phyloP scores from a whole-genome alignment of 225 moss, liverwort and hornwort genomes.

The Antitrichia curtipendula region DNA sequence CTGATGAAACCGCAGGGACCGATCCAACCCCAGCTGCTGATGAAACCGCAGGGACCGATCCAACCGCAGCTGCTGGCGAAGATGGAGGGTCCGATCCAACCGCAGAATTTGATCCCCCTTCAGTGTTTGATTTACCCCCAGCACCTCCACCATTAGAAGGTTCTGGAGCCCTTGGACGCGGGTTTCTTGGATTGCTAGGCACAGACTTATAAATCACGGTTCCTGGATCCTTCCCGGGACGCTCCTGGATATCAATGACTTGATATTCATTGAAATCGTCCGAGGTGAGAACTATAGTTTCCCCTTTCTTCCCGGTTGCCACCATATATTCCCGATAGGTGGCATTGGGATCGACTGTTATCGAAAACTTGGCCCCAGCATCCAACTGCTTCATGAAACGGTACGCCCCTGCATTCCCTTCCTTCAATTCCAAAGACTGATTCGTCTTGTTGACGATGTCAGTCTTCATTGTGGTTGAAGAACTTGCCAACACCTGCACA shows the following conservation, averaged over 20 bases:
- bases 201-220: not conserved
- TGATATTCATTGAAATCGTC: not conserved
- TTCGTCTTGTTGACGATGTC: not conserved
- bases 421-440: not conserved
- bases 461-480: not conserved
- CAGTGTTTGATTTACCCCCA: not conserved
- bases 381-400: not conserved
- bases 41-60: too few species aligned
- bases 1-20: not conserved
- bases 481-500: not conserved
- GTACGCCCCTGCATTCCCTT: slow-evolving; percentile 5
- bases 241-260: not conserved
- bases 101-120: not conserved
- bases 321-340: slow-evolving; percentile 16
- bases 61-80: not conserved
- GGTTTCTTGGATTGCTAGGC: not conserved
- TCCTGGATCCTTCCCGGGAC: not conserved
- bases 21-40: not conserved
- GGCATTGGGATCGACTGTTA: slow-evolving; percentile 4
- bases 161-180: not conserved
- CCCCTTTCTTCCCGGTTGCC: not conserved
- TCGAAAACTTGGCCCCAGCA: not conserved
- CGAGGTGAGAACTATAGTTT: not conserved
- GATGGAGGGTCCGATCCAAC: not conserved
- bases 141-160: not conserved